Base-by-base conservation (phyloP, 2,329 filamentous ascomycete species). In the Colletotrichum camelliae region DNA sequence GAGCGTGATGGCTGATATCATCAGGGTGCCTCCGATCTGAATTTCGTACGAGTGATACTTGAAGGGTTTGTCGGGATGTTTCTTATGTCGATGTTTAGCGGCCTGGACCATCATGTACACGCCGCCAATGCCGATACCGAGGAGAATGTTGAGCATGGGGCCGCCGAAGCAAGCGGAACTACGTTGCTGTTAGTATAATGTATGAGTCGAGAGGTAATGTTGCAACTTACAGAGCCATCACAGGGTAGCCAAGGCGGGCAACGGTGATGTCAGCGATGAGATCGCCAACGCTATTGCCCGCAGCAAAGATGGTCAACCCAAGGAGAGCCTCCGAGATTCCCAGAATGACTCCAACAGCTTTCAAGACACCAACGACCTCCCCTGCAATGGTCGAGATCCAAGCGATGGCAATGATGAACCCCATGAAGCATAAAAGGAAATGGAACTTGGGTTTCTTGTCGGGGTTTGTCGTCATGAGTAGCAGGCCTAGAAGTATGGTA, bases 351-450 rank as follows among this genome's bases (percentile, higher is more conserved):
- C 97, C 97, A 65, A 98, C 88, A 1, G 97, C 94, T 85, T 99
- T 98, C 78, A 99, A 90, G 7, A 98, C 94, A 37, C 95, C 96
- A 7, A 99, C 97, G 7, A 99, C 97, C 86, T 99, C 96, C 43
- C 95, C 95, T 3, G 97, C 96, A 79, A 99, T 96, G 2, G 95
- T 97, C 52, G 95, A 97, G 80, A 98, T 98, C 97, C 97, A 99
- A 29, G 95, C 94, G 73, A 98, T 97, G 77, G 94, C 93, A 74
- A 98, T 97, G 10, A 94, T 88, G 82, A 99, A 99, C 8, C 97
- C 97, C 43, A 97, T 87, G 81, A 98, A 95, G 82, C 96, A 98
- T 61, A 98, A 89, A 29, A 96, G 81, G 65, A 93, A 93, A 75
- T 96, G 94, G 84, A 95, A 95, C 77, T 89, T 91, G 0, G 95